Percentiles rank a stretch among this genome's conserved stretches.
Conservation (phyloP, 345 rosid species). For the Eucalyptus sp. region DNA sequence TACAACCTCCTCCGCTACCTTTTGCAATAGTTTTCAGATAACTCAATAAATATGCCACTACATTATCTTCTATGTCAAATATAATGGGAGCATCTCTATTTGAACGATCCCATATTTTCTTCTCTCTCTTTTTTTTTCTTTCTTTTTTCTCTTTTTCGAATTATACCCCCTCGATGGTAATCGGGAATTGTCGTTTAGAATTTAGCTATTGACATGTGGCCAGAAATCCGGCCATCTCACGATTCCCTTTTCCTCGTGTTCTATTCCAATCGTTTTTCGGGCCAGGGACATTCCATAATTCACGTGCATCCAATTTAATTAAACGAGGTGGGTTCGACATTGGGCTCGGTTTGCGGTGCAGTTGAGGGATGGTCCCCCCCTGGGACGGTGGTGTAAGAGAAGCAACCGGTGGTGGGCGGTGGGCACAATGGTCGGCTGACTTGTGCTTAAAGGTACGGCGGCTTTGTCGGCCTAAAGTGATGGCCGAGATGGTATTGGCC, state of each 20-base stretch:
- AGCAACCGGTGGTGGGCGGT: not conserved
- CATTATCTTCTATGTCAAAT: not conserved
- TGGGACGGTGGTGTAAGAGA: not conserved
- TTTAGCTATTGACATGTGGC: not conserved
- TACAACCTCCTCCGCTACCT: not conserved
- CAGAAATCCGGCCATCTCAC: not conserved
- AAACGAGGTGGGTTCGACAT: not conserved
- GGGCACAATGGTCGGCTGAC: not conserved
- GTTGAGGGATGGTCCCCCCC: not conserved
- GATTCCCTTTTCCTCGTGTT: not conserved
- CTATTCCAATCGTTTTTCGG: not conserved
- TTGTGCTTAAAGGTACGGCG: not conserved
- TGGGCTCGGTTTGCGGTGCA: not conserved
- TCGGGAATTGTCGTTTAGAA: not conserved
- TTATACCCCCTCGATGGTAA: not conserved
- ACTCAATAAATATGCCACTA: not conserved
- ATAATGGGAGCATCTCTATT: not conserved
- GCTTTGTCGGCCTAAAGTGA: not conserved
- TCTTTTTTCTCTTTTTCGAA: not conserved
- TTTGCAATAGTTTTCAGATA: not conserved
- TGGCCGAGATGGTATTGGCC: not conserved
- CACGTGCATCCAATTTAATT: not conserved
- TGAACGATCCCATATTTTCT: not conserved
- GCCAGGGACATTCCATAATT: not conserved
- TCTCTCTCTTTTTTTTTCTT: not conserved